Conservation (phyloP, 352 stramenopile species). For the Globisporangium spinosum region DNA sequence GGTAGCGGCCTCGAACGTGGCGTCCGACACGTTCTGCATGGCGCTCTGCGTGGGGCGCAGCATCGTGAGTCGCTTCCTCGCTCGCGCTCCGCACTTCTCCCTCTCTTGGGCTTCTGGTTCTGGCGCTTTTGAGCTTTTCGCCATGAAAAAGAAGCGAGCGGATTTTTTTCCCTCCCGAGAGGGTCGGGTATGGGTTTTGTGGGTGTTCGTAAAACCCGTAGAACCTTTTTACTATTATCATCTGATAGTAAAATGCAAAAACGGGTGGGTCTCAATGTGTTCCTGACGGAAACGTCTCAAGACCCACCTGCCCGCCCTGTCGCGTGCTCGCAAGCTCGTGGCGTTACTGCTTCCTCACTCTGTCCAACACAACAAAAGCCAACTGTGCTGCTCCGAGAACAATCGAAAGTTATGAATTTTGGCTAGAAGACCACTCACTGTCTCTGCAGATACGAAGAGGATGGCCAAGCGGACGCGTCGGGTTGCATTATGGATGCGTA, state of each 20-base stretch:
- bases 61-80: slow-evolving; percentile 10
- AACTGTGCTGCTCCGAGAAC: background rate
- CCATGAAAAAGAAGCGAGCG: slow-evolving; percentile 12
- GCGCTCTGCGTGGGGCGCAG: slow-evolving; percentile 18
- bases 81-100: background rate
- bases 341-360: background rate
- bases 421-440: background rate
- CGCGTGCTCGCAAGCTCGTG: background rate
- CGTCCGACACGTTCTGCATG: slow-evolving; percentile 31
- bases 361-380: background rate
- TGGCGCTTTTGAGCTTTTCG: slow-evolving; percentile 4
- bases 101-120: background rate
- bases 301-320: slow-evolving; percentile 1
- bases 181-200: background rate
- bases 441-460: background rate
- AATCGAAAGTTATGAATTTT: background rate
- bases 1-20: slow-evolving; percentile 48
- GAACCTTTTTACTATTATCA: background rate
- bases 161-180: slow-evolving; percentile 10
- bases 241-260: background rate
- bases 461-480: background rate
- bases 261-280: background rate
- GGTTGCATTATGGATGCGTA: background rate
- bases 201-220: background rate
- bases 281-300: background rate